Percentiles rank a stretch among this genome's conserved stretches.
Conservation (phyloP, 1,284 basidiomycete genomes). For the Kwoniella shivajii region DNA sequence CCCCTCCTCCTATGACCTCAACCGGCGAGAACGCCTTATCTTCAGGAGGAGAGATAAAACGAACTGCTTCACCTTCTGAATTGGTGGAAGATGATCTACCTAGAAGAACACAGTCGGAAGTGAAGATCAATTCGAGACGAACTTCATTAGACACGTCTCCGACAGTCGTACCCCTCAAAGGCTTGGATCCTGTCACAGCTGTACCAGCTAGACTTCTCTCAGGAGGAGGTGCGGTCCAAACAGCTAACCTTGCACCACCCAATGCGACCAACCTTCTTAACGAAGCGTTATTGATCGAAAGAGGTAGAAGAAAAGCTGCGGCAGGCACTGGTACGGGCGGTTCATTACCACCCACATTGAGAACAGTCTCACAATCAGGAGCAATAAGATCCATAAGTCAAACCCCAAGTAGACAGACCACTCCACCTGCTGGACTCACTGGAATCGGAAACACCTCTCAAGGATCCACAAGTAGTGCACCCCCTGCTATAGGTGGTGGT, state of each 20-base stretch:
- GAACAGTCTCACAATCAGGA: slow-evolving; percentile 11
- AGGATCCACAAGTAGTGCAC: neutral
- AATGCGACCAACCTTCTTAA: slow-evolving; percentile 15
- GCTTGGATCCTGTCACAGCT: slow-evolving; percentile 19
- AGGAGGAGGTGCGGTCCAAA: neutral
- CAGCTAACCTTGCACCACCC: slow-evolving; percentile 12
- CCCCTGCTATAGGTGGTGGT: neutral
- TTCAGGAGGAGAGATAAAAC: slow-evolving; percentile 5
- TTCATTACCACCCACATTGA: neutral
- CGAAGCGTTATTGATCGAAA: slow-evolving; percentile 34
- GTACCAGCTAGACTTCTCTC: slow-evolving; percentile 24
- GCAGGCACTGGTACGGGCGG: slow-evolving; percentile 5
- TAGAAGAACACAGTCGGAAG: slow-evolving; percentile 11
- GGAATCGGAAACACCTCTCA: neutral
- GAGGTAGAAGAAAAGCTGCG: slow-evolving; percentile 20
- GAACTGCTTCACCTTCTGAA: slow-evolving; percentile 10
- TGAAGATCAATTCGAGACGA: neutral
- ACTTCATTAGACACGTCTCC: too few relatives aligned
- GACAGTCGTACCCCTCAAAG: slow-evolving; percentile 9
- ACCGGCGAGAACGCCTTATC: neutral
- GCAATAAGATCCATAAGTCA: neutral
- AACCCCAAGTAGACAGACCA: slow-evolving; percentile 13
- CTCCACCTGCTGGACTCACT: slow-evolving; percentile 10
- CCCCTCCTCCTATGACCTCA: neutral
- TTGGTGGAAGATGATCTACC: neutral